Evolutionary conservation across 768 basidiomycete species (phyloP).

Genomic region (Pleurotus pulmonarius): DNA sequence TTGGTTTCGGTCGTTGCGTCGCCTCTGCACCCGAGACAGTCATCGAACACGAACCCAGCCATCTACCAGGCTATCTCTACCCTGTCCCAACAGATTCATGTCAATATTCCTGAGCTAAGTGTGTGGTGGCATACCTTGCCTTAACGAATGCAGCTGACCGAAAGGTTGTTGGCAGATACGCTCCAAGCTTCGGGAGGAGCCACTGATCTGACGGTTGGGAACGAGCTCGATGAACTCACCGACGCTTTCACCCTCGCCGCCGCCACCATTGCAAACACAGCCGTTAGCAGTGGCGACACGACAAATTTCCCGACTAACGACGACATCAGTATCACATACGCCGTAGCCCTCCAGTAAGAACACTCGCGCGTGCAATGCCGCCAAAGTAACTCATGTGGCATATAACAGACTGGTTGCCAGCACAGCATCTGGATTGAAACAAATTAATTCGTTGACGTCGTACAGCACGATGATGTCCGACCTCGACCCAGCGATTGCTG

Average conservation of each 20-base stretch:
- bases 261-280: constrained; percentile 15
- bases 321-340: constrained; percentile 26
- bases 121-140: neutral
- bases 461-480: constrained; percentile 15
- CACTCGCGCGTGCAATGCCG: neutral
- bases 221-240: constrained; percentile 22
- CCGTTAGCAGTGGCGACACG: constrained; percentile 27
- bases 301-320: constrained; percentile 29
- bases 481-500: constrained; percentile 28
- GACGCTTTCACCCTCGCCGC: constrained; percentile 19
- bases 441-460: constrained; percentile 23
- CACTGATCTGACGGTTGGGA: constrained; percentile 22
- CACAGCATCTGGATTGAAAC: constrained; percentile 24
- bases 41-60: constrained; percentile 27
- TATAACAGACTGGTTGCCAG: constrained; percentile 21
- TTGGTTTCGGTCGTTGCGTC: constrained; percentile 23
- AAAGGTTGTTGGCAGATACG: constrained; percentile 15
- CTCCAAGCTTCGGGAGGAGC: constrained; percentile 25
- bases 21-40: constrained; percentile 23
- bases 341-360: constrained; percentile 26
- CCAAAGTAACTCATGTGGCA: neutral
- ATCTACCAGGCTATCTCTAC: constrained; percentile 23
- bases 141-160: neutral
- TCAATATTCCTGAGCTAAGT: constrained; percentile 23
- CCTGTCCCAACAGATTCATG: constrained; percentile 18